phyloP scores from a whole-genome alignment of 495 filamentous ascomycete genomes.

The Aspergillus wentii region DNA sequence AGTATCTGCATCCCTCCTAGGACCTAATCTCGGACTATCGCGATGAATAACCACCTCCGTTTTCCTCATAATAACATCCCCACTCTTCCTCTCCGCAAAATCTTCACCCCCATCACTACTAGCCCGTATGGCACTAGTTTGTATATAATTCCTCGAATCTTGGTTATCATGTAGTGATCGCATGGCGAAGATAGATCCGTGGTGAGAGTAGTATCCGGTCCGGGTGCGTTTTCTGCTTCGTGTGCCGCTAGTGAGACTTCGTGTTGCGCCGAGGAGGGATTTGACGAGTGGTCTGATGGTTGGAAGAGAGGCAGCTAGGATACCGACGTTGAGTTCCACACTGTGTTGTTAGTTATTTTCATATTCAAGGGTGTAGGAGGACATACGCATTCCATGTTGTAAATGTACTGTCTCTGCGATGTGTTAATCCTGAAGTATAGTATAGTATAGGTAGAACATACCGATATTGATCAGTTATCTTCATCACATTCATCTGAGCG shows the following conservation, averaged over 20 bases:
- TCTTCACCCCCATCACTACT: no score
- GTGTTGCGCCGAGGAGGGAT: conserved; percentile 5
- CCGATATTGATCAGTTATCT: conserved; percentile 4
- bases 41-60: no score
- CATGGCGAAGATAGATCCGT: no score
- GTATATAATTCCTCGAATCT: no score
- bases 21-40: no score
- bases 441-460: neutral
- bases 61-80: no score
- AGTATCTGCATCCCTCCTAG: no score
- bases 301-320: conserved; percentile 8
- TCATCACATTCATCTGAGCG: conserved; percentile 1
- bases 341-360: conserved; percentile 1
- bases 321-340: conserved; percentile 8
- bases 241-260: conserved; percentile 4
- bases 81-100: no score
- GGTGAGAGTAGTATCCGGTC: conserved; percentile 2
- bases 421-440: neutral
- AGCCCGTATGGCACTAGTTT: no score
- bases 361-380: neutral
- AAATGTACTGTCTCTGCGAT: neutral
- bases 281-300: conserved; percentile 9
- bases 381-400: conserved; percentile 1
- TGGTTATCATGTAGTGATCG: no score
- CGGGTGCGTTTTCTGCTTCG: conserved; percentile 3